These are phyloP conservation scores for Picochlorum sp. DNA, from an alignment of 139 green algal species.

Conservation along the genomic window DNA sequence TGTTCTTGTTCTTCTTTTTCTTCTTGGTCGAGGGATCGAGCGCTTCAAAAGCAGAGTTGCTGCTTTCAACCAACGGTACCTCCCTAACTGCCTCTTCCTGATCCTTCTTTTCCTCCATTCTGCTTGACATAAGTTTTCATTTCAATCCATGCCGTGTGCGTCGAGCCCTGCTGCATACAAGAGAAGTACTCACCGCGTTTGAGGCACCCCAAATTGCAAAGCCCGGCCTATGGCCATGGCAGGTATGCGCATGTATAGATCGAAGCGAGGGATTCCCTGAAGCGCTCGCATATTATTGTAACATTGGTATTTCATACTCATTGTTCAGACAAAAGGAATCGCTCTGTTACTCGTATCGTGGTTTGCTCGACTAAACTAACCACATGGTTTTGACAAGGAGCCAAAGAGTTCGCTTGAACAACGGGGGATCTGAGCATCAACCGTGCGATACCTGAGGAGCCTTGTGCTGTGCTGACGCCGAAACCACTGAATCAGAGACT, in stretches of 20 bases:
- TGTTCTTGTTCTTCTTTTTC: constrained; percentile 20
- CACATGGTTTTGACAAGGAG: constrained; percentile 2
- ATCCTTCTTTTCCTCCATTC: background rate
- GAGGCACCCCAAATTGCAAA: no score
- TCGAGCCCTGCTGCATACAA: no score
- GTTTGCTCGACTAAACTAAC: background rate
- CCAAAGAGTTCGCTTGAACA: constrained; percentile 4
- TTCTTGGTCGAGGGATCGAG: background rate
- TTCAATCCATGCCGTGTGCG: no score
- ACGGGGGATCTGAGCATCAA: background rate
- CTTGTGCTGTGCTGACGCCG: background rate
- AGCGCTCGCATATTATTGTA: no score
- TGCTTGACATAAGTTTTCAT: background rate
- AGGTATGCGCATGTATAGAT: no score
- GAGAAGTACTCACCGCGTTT: no score
- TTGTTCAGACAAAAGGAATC: background rate
- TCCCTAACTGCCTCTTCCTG: constrained; percentile 5
- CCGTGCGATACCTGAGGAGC: background rate
- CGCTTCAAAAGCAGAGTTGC: background rate
- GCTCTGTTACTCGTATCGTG: background rate
- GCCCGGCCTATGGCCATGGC: no score
- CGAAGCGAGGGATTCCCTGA: no score
- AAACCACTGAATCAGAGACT: background rate
- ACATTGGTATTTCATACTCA: no score
- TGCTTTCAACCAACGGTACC: background rate